Evolutionary conservation across 2,329 filamentous ascomycete species (phyloP).

Genomic region (Phyllosticta citriasiana): DNA sequence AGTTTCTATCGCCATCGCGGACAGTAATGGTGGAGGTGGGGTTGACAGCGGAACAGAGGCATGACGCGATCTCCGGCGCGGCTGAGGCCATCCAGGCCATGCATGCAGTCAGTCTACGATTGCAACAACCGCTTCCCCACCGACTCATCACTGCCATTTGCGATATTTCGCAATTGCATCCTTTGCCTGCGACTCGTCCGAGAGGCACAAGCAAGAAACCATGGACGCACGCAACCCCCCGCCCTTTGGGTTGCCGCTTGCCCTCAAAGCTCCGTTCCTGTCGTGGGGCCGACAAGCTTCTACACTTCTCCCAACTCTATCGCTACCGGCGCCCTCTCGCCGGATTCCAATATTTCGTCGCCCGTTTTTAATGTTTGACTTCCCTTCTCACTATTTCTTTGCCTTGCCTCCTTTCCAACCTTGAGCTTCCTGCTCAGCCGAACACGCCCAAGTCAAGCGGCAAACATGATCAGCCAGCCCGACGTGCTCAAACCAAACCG

Average conservation of each 20-base stretch:
- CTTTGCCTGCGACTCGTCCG: neutral
- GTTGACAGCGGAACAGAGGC: neutral
- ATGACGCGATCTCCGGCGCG: neutral
- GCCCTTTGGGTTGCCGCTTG: neutral
- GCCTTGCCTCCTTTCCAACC: neutral
- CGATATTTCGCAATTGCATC: neutral
- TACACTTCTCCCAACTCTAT: neutral
- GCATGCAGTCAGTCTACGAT: neutral
- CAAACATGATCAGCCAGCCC: slow-evolving; percentile 5
- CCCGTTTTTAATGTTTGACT: neutral
- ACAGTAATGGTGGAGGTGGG: neutral
- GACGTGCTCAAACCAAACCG: slow-evolving; percentile 1
- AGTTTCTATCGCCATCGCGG: neutral
- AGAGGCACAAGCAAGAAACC: neutral
- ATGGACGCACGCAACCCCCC: neutral
- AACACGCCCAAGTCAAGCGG: neutral
- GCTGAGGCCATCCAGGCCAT: neutral
- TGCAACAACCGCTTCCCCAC: neutral
- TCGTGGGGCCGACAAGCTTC: neutral
- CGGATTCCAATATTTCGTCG: neutral
- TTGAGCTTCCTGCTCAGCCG: neutral
- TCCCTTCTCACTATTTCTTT: neutral
- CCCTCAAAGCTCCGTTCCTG: neutral
- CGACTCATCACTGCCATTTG: neutral
- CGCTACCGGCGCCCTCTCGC: neutral